These are phyloP conservation scores for Petrea volubilis DNA, from an alignment of 257 asterid genomes.

Conservation along the genomic window DNA sequence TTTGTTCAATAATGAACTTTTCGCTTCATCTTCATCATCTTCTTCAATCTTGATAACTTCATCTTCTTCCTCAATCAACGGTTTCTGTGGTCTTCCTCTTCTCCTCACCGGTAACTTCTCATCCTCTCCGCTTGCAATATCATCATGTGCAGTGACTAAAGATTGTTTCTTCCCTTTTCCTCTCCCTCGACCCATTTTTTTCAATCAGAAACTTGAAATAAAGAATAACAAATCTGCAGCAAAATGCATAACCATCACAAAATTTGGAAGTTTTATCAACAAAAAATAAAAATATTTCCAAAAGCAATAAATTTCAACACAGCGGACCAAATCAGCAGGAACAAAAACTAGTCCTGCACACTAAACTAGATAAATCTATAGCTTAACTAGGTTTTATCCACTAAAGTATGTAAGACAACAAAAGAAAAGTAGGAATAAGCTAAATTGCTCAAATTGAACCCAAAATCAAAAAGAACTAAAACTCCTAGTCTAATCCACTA, in stretches of 20 bases:
- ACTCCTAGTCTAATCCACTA: neutral
- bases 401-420: neutral
- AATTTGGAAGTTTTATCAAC: neutral
- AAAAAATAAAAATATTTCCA: neutral
- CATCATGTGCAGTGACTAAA: constrained; percentile 41
- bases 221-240: constrained; percentile 40
- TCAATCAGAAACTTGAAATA: constrained; percentile 19
- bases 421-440: no score
- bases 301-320: neutral
- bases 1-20: constrained; percentile 34
- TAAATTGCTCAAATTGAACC: constrained; percentile 4
- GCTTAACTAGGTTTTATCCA: constrained; percentile 9
- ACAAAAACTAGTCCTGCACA: neutral
- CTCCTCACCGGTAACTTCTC: constrained; percentile 64
- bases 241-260: neutral
- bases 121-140: constrained; percentile 69
- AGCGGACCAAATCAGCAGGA: neutral
- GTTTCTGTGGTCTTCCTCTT: constrained; percentile 81
- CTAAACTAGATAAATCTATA: neutral
- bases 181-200: constrained; percentile 72
- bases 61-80: constrained; percentile 47
- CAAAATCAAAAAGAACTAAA: no score
- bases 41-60: constrained; percentile 46
- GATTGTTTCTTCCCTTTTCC: constrained; percentile 71
- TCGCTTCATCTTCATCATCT: constrained; percentile 40